phyloP scores from a whole-genome alignment of 1,139 yeast genomes.

The Debaryomycetaceae sp. region DNA sequence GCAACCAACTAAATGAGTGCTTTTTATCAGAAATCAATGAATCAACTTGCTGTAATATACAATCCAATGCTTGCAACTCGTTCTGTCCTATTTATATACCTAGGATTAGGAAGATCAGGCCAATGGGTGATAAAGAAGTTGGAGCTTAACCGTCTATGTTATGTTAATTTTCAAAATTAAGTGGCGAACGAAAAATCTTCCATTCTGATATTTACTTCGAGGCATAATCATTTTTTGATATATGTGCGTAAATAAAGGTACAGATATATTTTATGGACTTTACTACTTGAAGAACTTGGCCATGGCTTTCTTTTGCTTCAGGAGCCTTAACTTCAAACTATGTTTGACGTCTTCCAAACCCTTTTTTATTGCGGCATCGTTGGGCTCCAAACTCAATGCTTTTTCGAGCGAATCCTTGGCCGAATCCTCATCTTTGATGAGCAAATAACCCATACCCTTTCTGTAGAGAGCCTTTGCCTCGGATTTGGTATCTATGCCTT shows the following conservation, averaged over 20 bases:
- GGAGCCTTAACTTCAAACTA: conserved; percentile 50
- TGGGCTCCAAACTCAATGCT: conserved; percentile 66
- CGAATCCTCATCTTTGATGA: conserved; percentile 63
- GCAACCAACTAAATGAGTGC: conserved; percentile 29
- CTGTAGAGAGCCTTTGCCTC: conserved; percentile 84
- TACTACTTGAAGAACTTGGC: conserved; percentile 62
- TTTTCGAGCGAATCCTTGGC: conserved; percentile 65
- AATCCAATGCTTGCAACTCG: not conserved
- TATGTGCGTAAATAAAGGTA: conserved; percentile 4
- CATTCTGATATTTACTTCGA: conserved; percentile 5
- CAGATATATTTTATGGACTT: not conserved
- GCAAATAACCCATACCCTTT: conserved; percentile 71
- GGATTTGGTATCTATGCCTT: conserved; percentile 60
- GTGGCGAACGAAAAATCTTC: conserved; percentile 10
- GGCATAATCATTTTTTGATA: not conserved
- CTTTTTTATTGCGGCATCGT: conserved; percentile 68
- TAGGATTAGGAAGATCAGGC: conserved; percentile 2
- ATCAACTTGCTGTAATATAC: not conserved
- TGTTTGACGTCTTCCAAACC: conserved; percentile 64
- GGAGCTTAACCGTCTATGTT: conserved; percentile 1
- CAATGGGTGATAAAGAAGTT: conserved; percentile 4
- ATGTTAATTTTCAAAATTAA: conserved; percentile 4
- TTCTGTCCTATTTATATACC: conserved; percentile 4
- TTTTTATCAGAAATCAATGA: conserved; percentile 3
- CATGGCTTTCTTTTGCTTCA: conserved; percentile 80